Evolutionary conservation across 148 eudicot species (phyloP).

Genomic region (Rhododendron griersonianum): DNA sequence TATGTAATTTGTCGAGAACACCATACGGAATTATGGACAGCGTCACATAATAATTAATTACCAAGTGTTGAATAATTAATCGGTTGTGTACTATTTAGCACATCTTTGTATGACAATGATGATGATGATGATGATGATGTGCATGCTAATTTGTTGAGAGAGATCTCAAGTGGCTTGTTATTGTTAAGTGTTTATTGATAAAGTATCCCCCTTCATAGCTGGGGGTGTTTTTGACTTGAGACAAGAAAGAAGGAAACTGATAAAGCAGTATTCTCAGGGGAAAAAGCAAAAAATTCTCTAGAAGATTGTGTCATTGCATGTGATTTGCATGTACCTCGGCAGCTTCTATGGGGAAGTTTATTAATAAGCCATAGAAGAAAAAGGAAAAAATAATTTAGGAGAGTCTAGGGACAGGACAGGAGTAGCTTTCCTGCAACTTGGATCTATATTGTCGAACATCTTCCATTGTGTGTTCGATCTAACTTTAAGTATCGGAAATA

Average conservation of each 20-base stretch:
- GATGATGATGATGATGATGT: neutral
- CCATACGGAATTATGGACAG: too few species aligned
- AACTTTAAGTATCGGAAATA: too few species aligned
- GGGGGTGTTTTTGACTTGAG: neutral
- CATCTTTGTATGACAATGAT: neutral
- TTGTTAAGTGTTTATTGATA: neutral
- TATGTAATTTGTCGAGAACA: too few species aligned
- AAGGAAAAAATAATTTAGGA: neutral
- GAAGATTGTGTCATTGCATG: neutral
- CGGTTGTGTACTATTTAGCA: neutral
- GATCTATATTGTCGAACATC: neutral
- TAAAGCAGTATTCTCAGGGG: neutral
- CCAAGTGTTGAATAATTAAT: neutral
- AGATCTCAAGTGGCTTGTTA: neutral
- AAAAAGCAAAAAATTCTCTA: neutral
- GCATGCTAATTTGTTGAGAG: neutral
- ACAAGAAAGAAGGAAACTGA: neutral
- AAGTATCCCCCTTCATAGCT: neutral
- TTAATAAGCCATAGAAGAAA: neutral
- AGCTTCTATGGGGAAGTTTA: neutral
- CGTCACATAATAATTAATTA: too few species aligned
- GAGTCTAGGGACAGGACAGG: neutral
- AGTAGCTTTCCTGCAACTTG: neutral
- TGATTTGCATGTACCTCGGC: neutral
- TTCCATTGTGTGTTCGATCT: neutral